A percentile compares a stretch with the other conserved stretches of the same genome.
Evolutionary conservation across 2,329 filamentous ascomycete species (phyloP).

Genomic region (Cladosporium halotolerans): DNA sequence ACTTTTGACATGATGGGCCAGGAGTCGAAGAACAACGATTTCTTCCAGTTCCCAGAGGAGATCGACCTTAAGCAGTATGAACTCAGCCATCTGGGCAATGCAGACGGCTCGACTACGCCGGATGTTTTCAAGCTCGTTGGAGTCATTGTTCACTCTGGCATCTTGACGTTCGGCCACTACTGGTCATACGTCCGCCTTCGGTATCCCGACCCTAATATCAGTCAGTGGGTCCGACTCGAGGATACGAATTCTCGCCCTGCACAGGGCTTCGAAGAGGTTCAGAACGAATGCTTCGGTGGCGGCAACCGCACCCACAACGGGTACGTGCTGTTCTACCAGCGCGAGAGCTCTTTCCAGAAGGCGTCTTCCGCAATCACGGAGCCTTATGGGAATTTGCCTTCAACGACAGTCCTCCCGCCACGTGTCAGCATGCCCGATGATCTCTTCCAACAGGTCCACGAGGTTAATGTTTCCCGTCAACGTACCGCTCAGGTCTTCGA

Average conservation of each 20-base stretch:
- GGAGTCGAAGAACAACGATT: conserved; percentile 89
- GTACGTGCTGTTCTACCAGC: conserved; percentile 97
- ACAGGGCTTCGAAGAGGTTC: conserved; percentile 70
- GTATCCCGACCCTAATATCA: conserved; percentile 42
- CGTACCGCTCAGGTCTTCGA: conserved; percentile 21
- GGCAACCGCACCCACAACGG: conserved; percentile 56
- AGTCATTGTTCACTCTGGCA: conserved; percentile 86
- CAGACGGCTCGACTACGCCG: conserved; percentile 48
- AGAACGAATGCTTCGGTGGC: conserved; percentile 63
- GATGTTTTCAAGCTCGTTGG: conserved; percentile 94
- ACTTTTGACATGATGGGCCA: conserved; percentile 71
- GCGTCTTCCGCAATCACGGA: conserved; percentile 17
- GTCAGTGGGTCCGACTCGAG: conserved; percentile 85
- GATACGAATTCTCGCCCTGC: conserved; percentile 65
- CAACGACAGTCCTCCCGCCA: conserved; percentile 1
- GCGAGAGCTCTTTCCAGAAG: conserved; percentile 57
- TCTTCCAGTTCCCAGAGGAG: conserved; percentile 76
- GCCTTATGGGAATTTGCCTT: conserved; percentile 17
- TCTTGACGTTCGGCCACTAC: conserved; percentile 91
- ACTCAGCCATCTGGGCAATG: conserved; percentile 70
- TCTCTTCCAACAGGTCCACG: conserved; percentile 11
- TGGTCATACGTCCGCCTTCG: conserved; percentile 91
- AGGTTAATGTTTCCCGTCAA: conserved; percentile 15
- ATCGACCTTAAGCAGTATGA: conserved; percentile 90
- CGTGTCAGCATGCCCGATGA: conserved; percentile 2